A percentile compares a stretch with the other conserved stretches of the same genome.
Evolutionary conservation across 257 asterid species (phyloP).

Genomic region (Solanum ahanhuiri): DNA sequence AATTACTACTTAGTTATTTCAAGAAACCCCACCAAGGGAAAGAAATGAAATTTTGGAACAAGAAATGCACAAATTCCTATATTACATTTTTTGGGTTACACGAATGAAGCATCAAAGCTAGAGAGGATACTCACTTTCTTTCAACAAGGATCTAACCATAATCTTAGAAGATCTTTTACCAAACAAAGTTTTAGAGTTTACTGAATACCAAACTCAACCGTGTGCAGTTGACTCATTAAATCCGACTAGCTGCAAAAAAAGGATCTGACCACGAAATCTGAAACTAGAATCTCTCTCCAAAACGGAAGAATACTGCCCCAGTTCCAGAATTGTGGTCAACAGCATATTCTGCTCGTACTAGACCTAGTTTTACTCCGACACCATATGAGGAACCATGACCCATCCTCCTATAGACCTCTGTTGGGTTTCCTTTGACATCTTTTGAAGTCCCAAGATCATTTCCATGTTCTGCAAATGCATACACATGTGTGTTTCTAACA

Average conservation of each 20-base stretch:
- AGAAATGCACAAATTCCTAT: not conserved
- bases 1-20: not conserved
- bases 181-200: not conserved
- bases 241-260: not conserved
- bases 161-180: not conserved
- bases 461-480: constrained; percentile 92
- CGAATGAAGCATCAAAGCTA: not conserved
- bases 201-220: not conserved
- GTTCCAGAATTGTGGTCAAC: constrained; percentile 88
- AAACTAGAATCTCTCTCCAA: constrained; percentile 85
- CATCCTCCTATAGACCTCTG: constrained; percentile 82
- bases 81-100: not conserved
- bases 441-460: constrained; percentile 89
- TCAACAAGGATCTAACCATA: not conserved
- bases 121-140: not conserved
- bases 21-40: not conserved
- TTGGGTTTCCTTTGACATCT: constrained; percentile 94
- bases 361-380: constrained; percentile 79
- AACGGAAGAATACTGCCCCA: constrained; percentile 81
- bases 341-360: constrained; percentile 88
- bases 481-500: constrained; percentile 66
- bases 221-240: not conserved
- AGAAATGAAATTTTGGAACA: not conserved
- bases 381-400: constrained; percentile 96
- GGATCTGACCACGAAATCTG: not conserved